phyloP scores from a whole-genome alignment of 176 grass and related monocot genomes.

The Musa troglodytarum region DNA sequence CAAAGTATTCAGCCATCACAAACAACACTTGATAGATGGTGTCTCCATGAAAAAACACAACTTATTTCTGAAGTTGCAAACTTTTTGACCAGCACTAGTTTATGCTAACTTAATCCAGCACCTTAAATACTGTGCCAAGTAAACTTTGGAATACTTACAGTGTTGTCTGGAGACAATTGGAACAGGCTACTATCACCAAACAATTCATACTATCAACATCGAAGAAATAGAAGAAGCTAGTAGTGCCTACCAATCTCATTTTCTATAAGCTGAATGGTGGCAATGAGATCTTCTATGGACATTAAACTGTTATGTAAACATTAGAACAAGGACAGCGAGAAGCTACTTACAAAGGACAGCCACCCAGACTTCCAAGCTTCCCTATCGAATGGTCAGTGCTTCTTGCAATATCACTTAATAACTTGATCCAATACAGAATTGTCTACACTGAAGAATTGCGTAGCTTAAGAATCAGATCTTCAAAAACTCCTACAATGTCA shows the following conservation, averaged over 20 bases:
- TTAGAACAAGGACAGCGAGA: too few species aligned
- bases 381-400: too few species aligned
- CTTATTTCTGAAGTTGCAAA: constrained; percentile 34
- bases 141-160: constrained; percentile 48
- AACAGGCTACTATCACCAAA: constrained; percentile 1
- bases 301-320: too few species aligned
- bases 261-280: constrained; percentile 38
- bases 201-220: not conserved
- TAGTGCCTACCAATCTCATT: constrained; percentile 45
- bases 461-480: too few species aligned
- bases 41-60: constrained; percentile 51
- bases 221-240: too few species aligned
- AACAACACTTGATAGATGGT: constrained; percentile 57
- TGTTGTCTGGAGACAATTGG: constrained; percentile 15
- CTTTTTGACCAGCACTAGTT: constrained; percentile 28
- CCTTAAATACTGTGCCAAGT: constrained; percentile 73
- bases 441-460: too few species aligned
- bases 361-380: too few species aligned
- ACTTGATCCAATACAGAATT: too few species aligned
- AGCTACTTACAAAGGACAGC: too few species aligned
- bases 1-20: constrained; percentile 55
- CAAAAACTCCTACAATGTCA: too few species aligned
- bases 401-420: too few species aligned
- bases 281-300: constrained; percentile 35
- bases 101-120: constrained; percentile 50